Base-by-base conservation (phyloP, 2,329 filamentous ascomycete genomes). In the Phialocephala subalpina region DNA sequence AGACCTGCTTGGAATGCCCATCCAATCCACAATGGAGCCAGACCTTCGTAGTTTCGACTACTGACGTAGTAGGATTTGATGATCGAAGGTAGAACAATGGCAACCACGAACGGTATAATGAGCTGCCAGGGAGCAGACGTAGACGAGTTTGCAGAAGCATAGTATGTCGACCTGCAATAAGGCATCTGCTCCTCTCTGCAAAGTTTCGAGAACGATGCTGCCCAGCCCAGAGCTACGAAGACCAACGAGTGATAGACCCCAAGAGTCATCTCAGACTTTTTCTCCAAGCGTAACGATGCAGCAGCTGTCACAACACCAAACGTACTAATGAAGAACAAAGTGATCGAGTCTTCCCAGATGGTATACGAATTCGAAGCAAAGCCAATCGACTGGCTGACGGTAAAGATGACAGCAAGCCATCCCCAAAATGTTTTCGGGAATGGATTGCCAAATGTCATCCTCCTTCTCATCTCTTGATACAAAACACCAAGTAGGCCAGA, bases 151-250 rank as follows among this genome's bases (percentile, higher is more conserved):
- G 91, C 87, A 0, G 95, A 97, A 4, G 94, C 91, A 76, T 99
- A 99, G 81, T 97, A 99, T 0, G 96, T 97, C 1, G 95, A 97
- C 62, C 87, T 89, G 82, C 96, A 99, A 80, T 91, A 97, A 0
- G 96, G 96, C 93, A 98, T 97, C 80, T 99, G 96, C 80, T 99
- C 96, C 78, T 99, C 96, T 65, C 96, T 91, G 77, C 96, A 99
- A 22, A 99, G 88, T 71, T 94, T 92, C 11, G 96, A 97, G 71
- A 95, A 89, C 0, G 94, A 97, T 0, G 94, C 91, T 2, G 95
- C 62, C 62, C 95, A 90, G 16, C 90, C 91, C 14, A 98, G 84
- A 5, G 93, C 76, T 64, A 96, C 83, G 75, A 99, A 98, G 1
- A 93, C 82, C 22, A 95, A 77, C 0, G 96, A 96, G 76, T 99